Evolutionary conservation across 495 filamentous ascomycete species (phyloP).

Genomic region (Penicillium lividum): DNA sequence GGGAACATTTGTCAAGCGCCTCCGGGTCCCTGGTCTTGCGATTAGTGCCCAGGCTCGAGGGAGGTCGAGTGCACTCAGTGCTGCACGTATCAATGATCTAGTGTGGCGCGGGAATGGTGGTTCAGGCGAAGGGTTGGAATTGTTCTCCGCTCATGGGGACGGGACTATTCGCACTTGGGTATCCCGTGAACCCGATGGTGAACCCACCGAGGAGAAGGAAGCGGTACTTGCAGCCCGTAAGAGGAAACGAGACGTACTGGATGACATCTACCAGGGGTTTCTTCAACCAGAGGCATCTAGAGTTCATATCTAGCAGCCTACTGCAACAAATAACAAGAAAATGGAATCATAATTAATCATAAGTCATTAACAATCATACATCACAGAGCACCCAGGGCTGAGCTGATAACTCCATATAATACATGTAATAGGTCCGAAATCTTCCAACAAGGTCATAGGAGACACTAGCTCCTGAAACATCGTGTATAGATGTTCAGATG

Average conservation of each 20-base stretch:
- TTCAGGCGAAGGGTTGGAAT: constrained; percentile 45
- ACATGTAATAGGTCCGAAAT: no score
- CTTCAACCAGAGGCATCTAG: constrained; percentile 11
- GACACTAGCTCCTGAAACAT: no score
- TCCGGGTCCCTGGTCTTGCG: constrained; percentile 61
- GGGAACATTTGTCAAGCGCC: constrained; percentile 67
- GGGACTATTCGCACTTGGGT: constrained; percentile 54
- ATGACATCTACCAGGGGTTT: constrained; percentile 49
- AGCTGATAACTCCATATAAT: background rate
- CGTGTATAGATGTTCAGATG: no score
- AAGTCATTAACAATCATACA: background rate
- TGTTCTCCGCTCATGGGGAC: constrained; percentile 56
- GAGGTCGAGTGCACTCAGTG: constrained; percentile 37
- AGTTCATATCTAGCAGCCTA: background rate
- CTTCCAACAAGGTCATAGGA: no score
- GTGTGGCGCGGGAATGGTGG: constrained; percentile 65
- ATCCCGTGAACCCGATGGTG: constrained; percentile 57
- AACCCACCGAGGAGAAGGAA: constrained; percentile 48
- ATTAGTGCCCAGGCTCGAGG: constrained; percentile 35
- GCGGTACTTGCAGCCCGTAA: constrained; percentile 43
- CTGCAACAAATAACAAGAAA: background rate
- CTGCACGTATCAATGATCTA: constrained; percentile 65
- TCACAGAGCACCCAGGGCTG: background rate
- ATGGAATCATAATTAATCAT: constrained; percentile 8
- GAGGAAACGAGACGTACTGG: constrained; percentile 51